Conservation (phyloP, 768 basidiomycete species). For the Hericium coralloides region DNA sequence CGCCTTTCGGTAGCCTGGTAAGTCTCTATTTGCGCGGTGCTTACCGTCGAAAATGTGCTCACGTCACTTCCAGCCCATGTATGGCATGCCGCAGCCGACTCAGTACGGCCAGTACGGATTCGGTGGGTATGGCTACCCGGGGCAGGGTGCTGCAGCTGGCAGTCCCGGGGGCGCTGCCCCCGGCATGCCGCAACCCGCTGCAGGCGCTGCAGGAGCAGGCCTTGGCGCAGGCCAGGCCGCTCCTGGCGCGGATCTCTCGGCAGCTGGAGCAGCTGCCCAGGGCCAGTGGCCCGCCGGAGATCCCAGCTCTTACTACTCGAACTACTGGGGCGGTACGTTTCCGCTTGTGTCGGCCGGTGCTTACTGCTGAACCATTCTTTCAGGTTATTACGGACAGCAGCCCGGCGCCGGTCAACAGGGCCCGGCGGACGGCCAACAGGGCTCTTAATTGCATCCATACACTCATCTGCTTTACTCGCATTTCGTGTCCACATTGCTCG, state of each 20-base stretch:
- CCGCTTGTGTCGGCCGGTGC: not conserved
- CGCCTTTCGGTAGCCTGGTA: conserved; percentile 80
- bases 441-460: conserved; percentile 9
- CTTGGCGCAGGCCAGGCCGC: conserved; percentile 34
- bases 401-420: conserved; percentile 48
- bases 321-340: conserved; percentile 78
- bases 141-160: conserved; percentile 27
- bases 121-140: conserved; percentile 38
- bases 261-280: conserved; percentile 49
- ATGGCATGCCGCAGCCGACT: conserved; percentile 80
- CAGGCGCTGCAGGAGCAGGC: conserved; percentile 46
- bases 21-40: conserved; percentile 16
- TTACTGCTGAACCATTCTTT: conserved; percentile 3
- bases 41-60: not conserved
- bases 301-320: conserved; percentile 67
- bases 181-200: conserved; percentile 36
- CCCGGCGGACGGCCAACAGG: conserved; percentile 38
- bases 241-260: conserved; percentile 47
- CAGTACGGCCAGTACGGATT: conserved; percentile 77
- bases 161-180: conserved; percentile 50
- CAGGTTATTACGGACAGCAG: conserved; percentile 81
- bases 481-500: not conserved
- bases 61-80: conserved; percentile 56
- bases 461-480: not conserved
- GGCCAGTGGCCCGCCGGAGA: conserved; percentile 73